Conservation (phyloP, 176 grass and related monocot genomes). For the Ensete ventricosum region DNA sequence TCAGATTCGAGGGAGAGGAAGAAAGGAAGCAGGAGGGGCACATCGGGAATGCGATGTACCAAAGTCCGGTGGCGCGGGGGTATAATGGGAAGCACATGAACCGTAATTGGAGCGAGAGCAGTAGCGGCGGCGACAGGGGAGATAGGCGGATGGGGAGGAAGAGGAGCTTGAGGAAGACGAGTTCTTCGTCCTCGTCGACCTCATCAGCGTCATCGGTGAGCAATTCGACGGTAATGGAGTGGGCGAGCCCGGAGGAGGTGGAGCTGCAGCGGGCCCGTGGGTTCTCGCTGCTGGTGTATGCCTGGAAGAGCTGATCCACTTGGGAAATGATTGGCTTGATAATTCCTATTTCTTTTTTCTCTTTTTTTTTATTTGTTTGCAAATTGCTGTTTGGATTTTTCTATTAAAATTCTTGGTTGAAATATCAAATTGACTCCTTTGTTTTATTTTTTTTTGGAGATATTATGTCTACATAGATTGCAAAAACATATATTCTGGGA, state of each 20-base stretch:
- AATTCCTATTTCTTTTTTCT: background rate
- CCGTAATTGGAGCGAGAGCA: slow-evolving; percentile 11
- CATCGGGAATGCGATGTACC: background rate
- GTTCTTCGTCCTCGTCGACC: slow-evolving; percentile 49
- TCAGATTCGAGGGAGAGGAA: slow-evolving; percentile 2
- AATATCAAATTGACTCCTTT: background rate
- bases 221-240: slow-evolving; percentile 73
- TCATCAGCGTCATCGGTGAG: slow-evolving; percentile 61
- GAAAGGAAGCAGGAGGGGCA: background rate
- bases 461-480: background rate
- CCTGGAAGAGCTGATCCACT: slow-evolving; percentile 50
- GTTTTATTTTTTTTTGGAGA: background rate
- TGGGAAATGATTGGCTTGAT: background rate
- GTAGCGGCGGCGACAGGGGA: background rate
- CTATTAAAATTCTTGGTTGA: background rate
- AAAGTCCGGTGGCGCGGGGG: background rate
- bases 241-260: slow-evolving; percentile 67
- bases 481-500: background rate
- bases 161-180: slow-evolving; percentile 39
- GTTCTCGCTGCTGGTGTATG: slow-evolving; percentile 72
- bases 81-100: background rate
- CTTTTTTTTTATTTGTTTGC: background rate
- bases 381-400: background rate
- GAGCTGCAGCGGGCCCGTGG: slow-evolving; percentile 56
- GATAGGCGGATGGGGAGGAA: slow-evolving; percentile 28